Base-by-base conservation (phyloP, 257 asterid species). In the Ilex aquifolium region DNA sequence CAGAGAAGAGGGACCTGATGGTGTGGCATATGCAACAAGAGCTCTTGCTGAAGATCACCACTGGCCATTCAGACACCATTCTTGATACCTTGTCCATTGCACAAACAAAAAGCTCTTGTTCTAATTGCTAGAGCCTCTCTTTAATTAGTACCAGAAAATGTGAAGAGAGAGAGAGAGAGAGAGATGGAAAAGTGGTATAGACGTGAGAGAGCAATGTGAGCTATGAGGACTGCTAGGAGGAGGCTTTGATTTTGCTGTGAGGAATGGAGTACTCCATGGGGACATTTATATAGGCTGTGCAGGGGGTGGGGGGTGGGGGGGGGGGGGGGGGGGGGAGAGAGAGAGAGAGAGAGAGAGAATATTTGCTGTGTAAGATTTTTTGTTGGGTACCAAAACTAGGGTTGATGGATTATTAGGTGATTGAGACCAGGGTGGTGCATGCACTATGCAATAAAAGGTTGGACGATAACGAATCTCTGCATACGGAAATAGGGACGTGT, bases 391-490 rank as follows among this genome's bases (percentile, higher is more conserved):
- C 44, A 58, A 70, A 21, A 10, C 51, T 17, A 57, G 44, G 52
- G 56, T 63, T 50, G 67, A 36, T 65, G 48, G 54, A 57, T 60
- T 72, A 29, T 5, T 59, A 32, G n/a, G 55, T 13, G 5, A 39
- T 31, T 52, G 50, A 56, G 10, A 16, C 31, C 5, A 6, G 57
- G 48, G 16, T 53, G 14, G 16, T 9, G 46, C 39, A 46, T 27
- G 49, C 30, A 27, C 46, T 51, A 52, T 31, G 59, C 62, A 63
- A 63, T 59, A 61, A 40, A 63, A 65, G 60, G 59, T 21, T 73
- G 69, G 59, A 64, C 91, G 72, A 64, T 70, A 77, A 73, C 91
- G 94, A 86, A 75, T 89, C 81, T 81, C 69, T 67, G 87, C 94
- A 79, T 84, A 86, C 77, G 66, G 76, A 59, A 59, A 59, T 32